phyloP scores from a whole-genome alignment of 257 asterid species.

The Cordia subcordata region DNA sequence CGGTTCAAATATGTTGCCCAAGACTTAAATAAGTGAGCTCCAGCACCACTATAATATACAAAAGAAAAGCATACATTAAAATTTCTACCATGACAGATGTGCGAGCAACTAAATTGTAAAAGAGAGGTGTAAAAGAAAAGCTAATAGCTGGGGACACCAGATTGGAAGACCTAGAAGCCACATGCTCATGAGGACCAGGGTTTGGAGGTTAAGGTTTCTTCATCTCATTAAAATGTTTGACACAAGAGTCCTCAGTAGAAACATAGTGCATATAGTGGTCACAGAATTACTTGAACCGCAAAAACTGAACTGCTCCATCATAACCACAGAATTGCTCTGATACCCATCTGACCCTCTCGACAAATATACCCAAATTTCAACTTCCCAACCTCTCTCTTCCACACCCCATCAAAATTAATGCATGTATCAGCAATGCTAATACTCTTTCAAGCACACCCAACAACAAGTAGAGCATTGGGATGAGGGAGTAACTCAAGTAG shows the following conservation, averaged over 20 bases:
- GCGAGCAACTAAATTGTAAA: not conserved
- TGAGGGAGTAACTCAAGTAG: no score
- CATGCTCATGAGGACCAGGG: not conserved
- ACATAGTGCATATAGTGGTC: no score
- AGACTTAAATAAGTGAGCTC: slow-evolving; percentile 97
- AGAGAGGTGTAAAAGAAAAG: no score
- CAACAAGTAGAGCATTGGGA: slow-evolving; percentile 8
- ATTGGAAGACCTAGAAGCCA: no score
- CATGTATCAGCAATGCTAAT: not conserved
- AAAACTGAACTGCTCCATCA: not conserved
- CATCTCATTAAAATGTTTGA: not conserved
- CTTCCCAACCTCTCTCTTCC: slow-evolving; percentile 1
- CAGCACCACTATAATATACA: slow-evolving; percentile 79
- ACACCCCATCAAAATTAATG: not conserved
- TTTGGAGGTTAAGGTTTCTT: no score
- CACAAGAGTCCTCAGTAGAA: no score
- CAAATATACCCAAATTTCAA: not conserved
- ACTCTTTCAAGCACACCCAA: slow-evolving; percentile 6
- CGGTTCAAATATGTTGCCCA: slow-evolving; percentile 86
- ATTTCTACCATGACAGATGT: not conserved
- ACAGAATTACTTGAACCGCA: not conserved
- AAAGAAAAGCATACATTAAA: slow-evolving; percentile 15
- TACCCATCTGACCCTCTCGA: not conserved
- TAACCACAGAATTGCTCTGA: no score
- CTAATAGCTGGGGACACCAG: no score